Evolutionary conservation across 371 early-diverging fungal species (phyloP).

Genomic region (Mucor velutinosus): DNA sequence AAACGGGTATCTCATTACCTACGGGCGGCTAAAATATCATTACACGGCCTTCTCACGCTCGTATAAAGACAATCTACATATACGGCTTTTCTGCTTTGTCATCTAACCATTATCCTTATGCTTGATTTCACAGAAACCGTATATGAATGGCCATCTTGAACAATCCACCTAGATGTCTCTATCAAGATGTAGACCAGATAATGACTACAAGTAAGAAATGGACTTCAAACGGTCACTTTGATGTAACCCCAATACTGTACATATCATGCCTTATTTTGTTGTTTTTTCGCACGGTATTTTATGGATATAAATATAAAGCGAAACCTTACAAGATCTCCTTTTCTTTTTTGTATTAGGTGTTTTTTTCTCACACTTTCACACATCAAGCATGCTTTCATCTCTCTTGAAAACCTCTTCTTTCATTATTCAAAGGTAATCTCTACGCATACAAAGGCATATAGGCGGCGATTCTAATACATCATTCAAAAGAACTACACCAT

Average conservation of each 20-base stretch:
- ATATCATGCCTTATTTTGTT: conserved; percentile 2
- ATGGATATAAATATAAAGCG: conserved; percentile 2
- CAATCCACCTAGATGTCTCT: neutral
- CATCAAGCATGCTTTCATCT: conserved; percentile 11
- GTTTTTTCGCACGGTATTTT: conserved; percentile 23
- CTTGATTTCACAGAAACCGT: neutral
- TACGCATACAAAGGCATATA: neutral
- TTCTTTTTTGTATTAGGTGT: conserved; percentile 9
- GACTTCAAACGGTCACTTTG: neutral
- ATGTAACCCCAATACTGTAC: neutral
- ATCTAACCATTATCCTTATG: neutral
- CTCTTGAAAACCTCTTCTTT: conserved; percentile 12
- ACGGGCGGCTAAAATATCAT: conserved; percentile 3
- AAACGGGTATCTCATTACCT: neutral
- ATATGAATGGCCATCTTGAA: neutral
- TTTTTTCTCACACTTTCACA: conserved; percentile 3
- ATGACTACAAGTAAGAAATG: neutral
- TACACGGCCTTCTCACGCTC: conserved; percentile 12
- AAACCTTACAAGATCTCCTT: neutral
- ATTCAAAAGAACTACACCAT: conserved; percentile 13
- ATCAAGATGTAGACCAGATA: neutral
- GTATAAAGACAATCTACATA: conserved; percentile 3
- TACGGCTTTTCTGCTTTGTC: conserved; percentile 5
- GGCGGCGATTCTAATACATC: neutral
- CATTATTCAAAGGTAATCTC: conserved; percentile 16